phyloP scores from a whole-genome alignment of 2,329 filamentous ascomycete species.

The Aspergillus versicolor region DNA sequence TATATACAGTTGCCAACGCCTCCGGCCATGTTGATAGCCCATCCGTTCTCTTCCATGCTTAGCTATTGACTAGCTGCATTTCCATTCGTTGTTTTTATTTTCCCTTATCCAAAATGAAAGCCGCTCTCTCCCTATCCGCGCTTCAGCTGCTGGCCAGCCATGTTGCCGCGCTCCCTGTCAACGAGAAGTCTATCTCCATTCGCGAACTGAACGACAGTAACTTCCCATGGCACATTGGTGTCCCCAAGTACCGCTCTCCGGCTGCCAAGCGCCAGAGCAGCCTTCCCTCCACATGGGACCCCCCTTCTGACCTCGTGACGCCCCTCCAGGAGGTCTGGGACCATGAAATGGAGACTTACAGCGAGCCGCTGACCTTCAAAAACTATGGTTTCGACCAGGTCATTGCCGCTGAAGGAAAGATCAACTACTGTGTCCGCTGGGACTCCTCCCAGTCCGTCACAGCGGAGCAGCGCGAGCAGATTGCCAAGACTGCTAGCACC shows the following conservation, averaged over 20 bases:
- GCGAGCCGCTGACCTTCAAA: constrained; percentile 13
- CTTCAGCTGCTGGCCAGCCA: constrained; percentile 21
- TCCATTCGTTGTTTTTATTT: not conserved
- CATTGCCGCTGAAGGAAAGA: constrained; percentile 12
- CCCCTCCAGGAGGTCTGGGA: constrained; percentile 19
- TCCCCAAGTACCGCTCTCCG: not conserved
- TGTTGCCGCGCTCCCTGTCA: constrained; percentile 9
- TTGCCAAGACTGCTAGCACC: constrained; percentile 11
- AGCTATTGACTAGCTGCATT: constrained; percentile 11
- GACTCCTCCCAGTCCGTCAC: constrained; percentile 12
- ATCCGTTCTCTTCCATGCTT: not conserved
- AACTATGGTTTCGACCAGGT: constrained; percentile 21
- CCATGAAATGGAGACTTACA: constrained; percentile 15
- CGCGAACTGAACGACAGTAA: not conserved
- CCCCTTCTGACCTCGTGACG: constrained; percentile 13
- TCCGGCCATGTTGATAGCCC: not conserved
- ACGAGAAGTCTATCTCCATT: not conserved
- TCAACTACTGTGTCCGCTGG: constrained; percentile 22
- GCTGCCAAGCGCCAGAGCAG: constrained; percentile 5
- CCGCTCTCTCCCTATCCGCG: constrained; percentile 13
- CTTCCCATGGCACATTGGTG: not conserved
- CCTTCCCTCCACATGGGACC: constrained; percentile 11
- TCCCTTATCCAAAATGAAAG: constrained; percentile 9
- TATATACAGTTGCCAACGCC: not conserved
- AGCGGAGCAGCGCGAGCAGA: constrained; percentile 6